Percentiles rank a stretch among this genome's conserved stretches.
These are phyloP conservation scores for Apiospora aurea DNA, from an alignment of 2,329 filamentous ascomycete species.

Conservation along the genomic window DNA sequence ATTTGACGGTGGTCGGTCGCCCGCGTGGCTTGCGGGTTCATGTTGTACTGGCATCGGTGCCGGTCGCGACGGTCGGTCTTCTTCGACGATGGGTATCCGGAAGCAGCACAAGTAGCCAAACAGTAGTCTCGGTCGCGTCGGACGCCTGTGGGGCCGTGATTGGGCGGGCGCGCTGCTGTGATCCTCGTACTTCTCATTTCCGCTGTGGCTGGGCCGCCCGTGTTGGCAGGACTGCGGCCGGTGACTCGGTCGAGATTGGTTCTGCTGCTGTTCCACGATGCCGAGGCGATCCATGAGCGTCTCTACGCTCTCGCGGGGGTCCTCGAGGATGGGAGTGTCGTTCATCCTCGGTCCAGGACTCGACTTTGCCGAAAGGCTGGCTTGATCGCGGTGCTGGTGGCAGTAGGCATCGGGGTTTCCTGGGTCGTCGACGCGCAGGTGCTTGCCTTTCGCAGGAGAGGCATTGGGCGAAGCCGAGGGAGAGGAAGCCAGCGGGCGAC, in stretches of 20 bases:
- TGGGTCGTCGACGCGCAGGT: conserved; percentile 55
- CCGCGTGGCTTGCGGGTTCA: conserved; percentile 37
- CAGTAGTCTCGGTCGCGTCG: conserved; percentile 39
- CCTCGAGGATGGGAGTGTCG: conserved; percentile 63
- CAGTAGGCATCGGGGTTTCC: conserved; percentile 76
- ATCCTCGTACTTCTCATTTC: conserved; percentile 22
- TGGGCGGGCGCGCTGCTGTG: neutral
- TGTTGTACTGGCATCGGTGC: conserved; percentile 55
- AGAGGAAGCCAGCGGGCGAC: conserved; percentile 68
- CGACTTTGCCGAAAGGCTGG: conserved; percentile 55
- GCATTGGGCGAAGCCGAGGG: conserved; percentile 37
- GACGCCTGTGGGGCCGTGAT: conserved; percentile 35
- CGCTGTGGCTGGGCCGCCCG: conserved; percentile 27
- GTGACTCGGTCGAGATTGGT: conserved; percentile 37
- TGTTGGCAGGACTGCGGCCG: neutral
- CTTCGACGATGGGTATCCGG: conserved; percentile 54
- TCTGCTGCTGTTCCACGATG: conserved; percentile 68
- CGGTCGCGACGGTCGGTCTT: conserved; percentile 50
- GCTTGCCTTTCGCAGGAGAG: conserved; percentile 36
- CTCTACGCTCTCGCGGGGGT: conserved; percentile 78
- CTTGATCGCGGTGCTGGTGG: conserved; percentile 96
- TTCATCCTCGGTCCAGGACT: conserved; percentile 52
- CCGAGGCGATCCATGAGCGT: conserved; percentile 83
- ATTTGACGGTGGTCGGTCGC: conserved; percentile 40
- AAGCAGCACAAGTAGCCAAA: conserved; percentile 61